Percentiles rank a stretch among this genome's conserved stretches.
Conservation (phyloP, 75 land plant genomes). For the Adiantum capillusveneris region DNA sequence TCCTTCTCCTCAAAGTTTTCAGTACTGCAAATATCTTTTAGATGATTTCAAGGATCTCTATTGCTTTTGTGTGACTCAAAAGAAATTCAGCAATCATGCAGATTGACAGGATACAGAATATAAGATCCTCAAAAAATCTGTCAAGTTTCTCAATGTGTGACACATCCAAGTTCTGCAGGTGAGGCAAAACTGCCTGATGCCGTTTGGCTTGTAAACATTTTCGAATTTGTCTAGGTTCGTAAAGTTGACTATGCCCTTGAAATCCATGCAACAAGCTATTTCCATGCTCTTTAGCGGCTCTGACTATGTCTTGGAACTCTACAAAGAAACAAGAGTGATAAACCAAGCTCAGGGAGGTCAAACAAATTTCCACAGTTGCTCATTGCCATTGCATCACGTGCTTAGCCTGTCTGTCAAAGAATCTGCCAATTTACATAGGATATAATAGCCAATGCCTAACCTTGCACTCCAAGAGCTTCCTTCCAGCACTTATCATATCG, state of each 20-base stretch:
- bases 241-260: background rate
- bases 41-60: constrained; percentile 1
- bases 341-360: no score
- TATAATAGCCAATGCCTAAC: no score
- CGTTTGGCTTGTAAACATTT: background rate
- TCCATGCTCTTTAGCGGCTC: constrained; percentile 16
- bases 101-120: constrained; percentile 21
- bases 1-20: constrained; percentile 5
- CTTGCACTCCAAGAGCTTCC: constrained; percentile 16
- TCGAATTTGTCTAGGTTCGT: background rate
- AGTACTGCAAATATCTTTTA: constrained; percentile 15
- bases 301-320: constrained; percentile 23
- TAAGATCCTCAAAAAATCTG: constrained; percentile 9
- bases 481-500: constrained; percentile 26
- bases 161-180: constrained; percentile 4
- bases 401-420: no score
- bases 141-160: background rate
- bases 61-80: background rate
- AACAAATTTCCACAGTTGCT: no score
- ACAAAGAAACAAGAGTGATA: background rate
- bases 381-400: no score
- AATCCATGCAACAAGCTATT: constrained; percentile 10
- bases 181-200: constrained; percentile 4
- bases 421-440: no score
- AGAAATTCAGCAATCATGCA: constrained; percentile 1